Base-by-base conservation (phyloP, 2,329 filamentous ascomycete genomes). In the Cladosporium halotolerans region DNA sequence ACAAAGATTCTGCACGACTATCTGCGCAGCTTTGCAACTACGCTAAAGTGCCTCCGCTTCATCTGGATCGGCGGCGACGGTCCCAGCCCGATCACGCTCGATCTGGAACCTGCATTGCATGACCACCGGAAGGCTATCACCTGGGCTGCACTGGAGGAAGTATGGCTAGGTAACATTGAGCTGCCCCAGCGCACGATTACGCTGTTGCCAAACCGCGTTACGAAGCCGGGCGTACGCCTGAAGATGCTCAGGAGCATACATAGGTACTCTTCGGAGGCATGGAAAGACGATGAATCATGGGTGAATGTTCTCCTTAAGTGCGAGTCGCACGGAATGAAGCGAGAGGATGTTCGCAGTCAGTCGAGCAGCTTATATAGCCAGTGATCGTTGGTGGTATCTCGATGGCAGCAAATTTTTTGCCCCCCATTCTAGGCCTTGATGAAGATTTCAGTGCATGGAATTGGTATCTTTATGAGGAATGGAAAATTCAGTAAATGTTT, bases 1-100 rank as follows among this genome's bases (percentile, higher is more conserved):
- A 55, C 61, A 42, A 66, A 66, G 39, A 42, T 65, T 18, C 48
- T 70, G 11, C 57, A 65, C 44, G 58, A 63, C 47, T 68, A 67
- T 28, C 59, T 70, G 9, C 56, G 58, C 9, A 62, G 60, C 52
- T 69, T 70, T 53, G 56, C 56, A 3, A 42, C 44, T 3, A 65
- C 61, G 8, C 49, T 70, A 16, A 59, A 48, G 7, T 56, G 46
- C 18, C 56, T 70, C 3, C 57, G 59, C 4, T 64, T 69, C 39
- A 52, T 63, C n/a, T 70, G 66, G 66, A 49, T 66, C 3, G 63
- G 59, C 39, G 56, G 45, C 2, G 52, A 60, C 1, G 67, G 67
- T 10, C 66, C 66, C 10, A 63, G 62, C 54, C 66, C 65, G 1
- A 39, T 69, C 4, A 45, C 57, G 7, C 56, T 68, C 5, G 57